These are phyloP conservation scores for Zygosaccharomyces siamensis DNA, from an alignment of 805 yeast species.

Conservation along the genomic window DNA sequence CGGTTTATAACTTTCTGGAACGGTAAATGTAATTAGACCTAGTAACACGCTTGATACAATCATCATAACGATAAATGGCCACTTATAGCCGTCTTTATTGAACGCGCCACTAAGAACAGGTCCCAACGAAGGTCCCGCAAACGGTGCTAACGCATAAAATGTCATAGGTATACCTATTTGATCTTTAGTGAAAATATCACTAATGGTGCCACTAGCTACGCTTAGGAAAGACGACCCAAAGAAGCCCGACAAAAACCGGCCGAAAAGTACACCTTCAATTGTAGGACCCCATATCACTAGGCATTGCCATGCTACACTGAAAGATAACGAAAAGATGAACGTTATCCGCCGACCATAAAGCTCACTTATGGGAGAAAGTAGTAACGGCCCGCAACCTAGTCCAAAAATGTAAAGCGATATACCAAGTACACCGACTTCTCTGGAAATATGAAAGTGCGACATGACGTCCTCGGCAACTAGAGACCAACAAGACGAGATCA, in stretches of 20 bases:
- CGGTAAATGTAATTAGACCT: conserved; percentile 40
- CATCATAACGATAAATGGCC: conserved; percentile 63
- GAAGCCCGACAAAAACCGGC: conserved; percentile 64
- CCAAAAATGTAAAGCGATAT: conserved; percentile 67
- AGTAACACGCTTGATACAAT: conserved; percentile 59
- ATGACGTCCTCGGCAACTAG: conserved; percentile 51
- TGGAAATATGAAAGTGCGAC: conserved; percentile 45
- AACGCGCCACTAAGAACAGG: conserved; percentile 59
- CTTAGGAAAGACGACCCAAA: conserved; percentile 72
- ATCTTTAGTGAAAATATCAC: conserved; percentile 60
- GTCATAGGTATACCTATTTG: conserved; percentile 69
- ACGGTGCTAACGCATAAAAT: conserved; percentile 57
- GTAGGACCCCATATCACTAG: conserved; percentile 53
- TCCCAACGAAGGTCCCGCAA: conserved; percentile 66
- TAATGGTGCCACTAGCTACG: conserved; percentile 72
- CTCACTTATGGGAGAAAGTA: conserved; percentile 66
- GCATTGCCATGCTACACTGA: conserved; percentile 56
- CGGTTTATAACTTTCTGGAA: conserved; percentile 64
- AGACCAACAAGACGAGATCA: conserved; percentile 66
- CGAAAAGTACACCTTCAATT: conserved; percentile 57
- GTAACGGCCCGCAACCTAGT: conserved; percentile 61
- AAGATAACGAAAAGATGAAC: conserved; percentile 52
- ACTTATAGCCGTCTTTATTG: conserved; percentile 51
- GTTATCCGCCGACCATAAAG: conserved; percentile 58
- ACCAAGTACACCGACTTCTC: conserved; percentile 52